Base-by-base conservation (phyloP, 192 early-diverging fungal genomes). In the Chytriomyces confervae region DNA sequence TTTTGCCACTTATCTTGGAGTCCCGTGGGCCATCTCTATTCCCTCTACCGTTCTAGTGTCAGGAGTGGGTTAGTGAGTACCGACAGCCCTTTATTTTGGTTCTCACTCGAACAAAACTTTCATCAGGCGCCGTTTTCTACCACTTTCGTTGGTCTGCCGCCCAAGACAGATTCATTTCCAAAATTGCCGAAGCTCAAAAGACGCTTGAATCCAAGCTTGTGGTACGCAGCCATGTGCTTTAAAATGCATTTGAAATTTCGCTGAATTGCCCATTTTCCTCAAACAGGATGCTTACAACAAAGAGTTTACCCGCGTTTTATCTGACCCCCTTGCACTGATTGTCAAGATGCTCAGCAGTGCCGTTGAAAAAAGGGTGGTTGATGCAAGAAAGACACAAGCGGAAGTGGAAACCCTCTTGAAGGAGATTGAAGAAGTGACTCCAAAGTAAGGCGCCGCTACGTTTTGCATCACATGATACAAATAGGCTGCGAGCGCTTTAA, bases 281-380 rank as follows among this genome's bases (percentile, higher is more conserved):
- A 36, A 43, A 44, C 62, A 84, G 83, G 53, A 73, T 8, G 53
- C 76, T 16, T 85, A 85, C 51, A 70, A 78, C 27, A 53, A 77
- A n/a, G 81, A 85, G 50, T 83, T 85, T 60, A 76, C 66, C 10
- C 66, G 77, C 7, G 81, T 81, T 18, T 81, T 78, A 8, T 72
- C 79, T 11, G 77, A 75, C 60, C 84, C 84, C 0, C 74, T 85
- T 24, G 61, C 69, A 8, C 48, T 74, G 7, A 57, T 80, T 23
- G 64, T 83, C 44, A 69, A 81, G 61, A 57, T 83, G 50, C 49
- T 82, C 10, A 72, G 76, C n/a, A 77, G 78, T 6, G 71, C 77
- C 4, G 20, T 83, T 44, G 77, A 78, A n/a, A 57, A 48, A 50
- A 51, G 83, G 8, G 10, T 62, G 6, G 36, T 20, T 5, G 75